These are phyloP conservation scores for Fusarium sp. DNA, from an alignment of 2,329 filamentous ascomycete species.

Conservation along the genomic window DNA sequence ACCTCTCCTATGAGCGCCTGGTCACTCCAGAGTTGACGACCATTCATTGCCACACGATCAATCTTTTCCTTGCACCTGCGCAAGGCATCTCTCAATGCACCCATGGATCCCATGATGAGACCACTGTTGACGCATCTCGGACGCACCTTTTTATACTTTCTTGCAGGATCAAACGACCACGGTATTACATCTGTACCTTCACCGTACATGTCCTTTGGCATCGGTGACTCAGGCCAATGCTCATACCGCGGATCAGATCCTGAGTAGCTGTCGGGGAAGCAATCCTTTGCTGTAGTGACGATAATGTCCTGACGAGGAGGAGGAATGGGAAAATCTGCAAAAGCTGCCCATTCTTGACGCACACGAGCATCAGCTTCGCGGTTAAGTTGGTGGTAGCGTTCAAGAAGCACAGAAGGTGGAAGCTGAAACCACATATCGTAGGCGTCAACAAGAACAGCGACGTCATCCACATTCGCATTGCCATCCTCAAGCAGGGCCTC, in stretches of 20 bases:
- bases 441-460: slow-evolving; percentile 51
- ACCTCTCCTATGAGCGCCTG: slow-evolving; percentile 52
- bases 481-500: slow-evolving; percentile 41
- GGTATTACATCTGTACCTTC: slow-evolving; percentile 44
- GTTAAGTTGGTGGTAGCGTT: slow-evolving; percentile 50
- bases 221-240: slow-evolving; percentile 51
- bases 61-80: slow-evolving; percentile 44
- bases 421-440: slow-evolving; percentile 55
- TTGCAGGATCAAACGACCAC: slow-evolving; percentile 45
- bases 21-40: slow-evolving; percentile 52
- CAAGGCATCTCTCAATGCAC: slow-evolving; percentile 39
- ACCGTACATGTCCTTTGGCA: slow-evolving; percentile 49
- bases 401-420: slow-evolving; percentile 49
- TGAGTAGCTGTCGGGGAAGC: slow-evolving; percentile 46
- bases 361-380: slow-evolving; percentile 46
- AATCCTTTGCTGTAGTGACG: slow-evolving; percentile 50
- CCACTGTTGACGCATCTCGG: slow-evolving; percentile 51
- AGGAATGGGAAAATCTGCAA: slow-evolving; percentile 41
- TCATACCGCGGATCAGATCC: slow-evolving; percentile 50
- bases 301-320: slow-evolving; percentile 48
- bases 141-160: slow-evolving; percentile 47
- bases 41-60: slow-evolving; percentile 39
- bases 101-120: slow-evolving; percentile 51
- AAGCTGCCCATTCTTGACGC: slow-evolving; percentile 37
- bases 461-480: slow-evolving; percentile 43